Percentiles rank a stretch among this genome's conserved stretches.
phyloP scores from a whole-genome alignment of 1,284 basidiomycete genomes.

The Tilletia setariae region DNA sequence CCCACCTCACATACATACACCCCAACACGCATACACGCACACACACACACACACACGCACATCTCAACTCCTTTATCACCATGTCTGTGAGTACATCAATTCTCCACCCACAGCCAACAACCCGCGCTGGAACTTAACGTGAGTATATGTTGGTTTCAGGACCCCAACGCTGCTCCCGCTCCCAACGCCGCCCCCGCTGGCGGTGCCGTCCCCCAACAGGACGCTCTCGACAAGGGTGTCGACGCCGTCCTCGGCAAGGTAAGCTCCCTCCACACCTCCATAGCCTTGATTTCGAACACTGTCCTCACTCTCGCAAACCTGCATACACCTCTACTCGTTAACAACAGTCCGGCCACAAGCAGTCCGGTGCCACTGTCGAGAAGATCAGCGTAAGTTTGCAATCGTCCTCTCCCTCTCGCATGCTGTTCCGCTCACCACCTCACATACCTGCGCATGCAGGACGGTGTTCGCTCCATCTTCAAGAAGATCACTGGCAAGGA shows the following conservation, averaged over 20 bases:
- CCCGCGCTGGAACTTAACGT: background rate
- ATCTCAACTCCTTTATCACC: background rate
- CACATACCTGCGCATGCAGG: conserved; percentile 16
- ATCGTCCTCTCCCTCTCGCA: background rate
- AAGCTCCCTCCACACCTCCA: conserved; percentile 25
- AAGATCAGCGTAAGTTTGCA: conserved; percentile 27
- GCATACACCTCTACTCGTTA: no score
- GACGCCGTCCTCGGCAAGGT: conserved; percentile 27
- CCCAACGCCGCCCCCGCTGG: conserved; percentile 6
- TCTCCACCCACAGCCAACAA: background rate
- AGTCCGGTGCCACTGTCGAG: conserved; percentile 28
- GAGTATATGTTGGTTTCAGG: background rate
- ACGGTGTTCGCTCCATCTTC: conserved; percentile 39
- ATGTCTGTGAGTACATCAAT: conserved; percentile 6
- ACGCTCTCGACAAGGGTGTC: conserved; percentile 43
- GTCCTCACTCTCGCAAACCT: no score
- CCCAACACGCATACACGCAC: conserved; percentile 18
- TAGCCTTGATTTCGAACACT: background rate
- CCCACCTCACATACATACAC: conserved; percentile 25
- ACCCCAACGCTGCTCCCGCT: background rate
- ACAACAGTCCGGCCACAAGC: background rate
- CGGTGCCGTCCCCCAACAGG: conserved; percentile 29
- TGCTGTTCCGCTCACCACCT: background rate
- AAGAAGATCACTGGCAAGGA: conserved; percentile 46
- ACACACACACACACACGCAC: background rate